A percentile compares a stretch with the other conserved stretches of the same genome.
These are phyloP conservation scores for Graphilbum ipis-grandicollis DNA, from an alignment of 2,329 filamentous ascomycete species.

Conservation along the genomic window DNA sequence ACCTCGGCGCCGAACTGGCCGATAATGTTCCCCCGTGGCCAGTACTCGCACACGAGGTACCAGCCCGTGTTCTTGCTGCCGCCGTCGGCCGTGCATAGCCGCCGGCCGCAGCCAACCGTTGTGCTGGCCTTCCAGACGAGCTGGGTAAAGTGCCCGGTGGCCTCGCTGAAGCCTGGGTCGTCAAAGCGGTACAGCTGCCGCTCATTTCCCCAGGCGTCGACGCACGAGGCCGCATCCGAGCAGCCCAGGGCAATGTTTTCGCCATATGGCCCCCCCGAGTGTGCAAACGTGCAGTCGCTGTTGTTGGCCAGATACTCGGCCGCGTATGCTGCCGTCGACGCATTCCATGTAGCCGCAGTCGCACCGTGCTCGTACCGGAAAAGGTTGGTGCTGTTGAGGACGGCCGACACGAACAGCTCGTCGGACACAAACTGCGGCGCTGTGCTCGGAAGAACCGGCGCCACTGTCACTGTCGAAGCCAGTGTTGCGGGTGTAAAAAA, in stretches of 20 bases:
- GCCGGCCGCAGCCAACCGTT: slow-evolving; percentile 36
- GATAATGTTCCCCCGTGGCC: slow-evolving; percentile 45
- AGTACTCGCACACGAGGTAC: slow-evolving; percentile 57
- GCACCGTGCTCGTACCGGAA: slow-evolving; percentile 49
- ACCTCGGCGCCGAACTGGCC: slow-evolving; percentile 32
- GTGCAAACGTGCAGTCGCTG: slow-evolving; percentile 28
- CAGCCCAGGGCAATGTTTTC: slow-evolving; percentile 62
- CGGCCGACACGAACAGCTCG: slow-evolving; percentile 27
- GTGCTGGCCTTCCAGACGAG: slow-evolving; percentile 51
- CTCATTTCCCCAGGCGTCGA: slow-evolving; percentile 53
- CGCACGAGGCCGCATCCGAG: slow-evolving; percentile 30
- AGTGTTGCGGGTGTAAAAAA: no score
- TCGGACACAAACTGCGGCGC: slow-evolving; percentile 19
- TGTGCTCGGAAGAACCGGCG: slow-evolving; percentile 17
- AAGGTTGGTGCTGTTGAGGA: slow-evolving; percentile 48
- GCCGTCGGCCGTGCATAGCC: slow-evolving; percentile 16
- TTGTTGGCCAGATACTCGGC: slow-evolving; percentile 24
- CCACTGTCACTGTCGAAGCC: slow-evolving; percentile 16
- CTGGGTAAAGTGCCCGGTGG: slow-evolving; percentile 57
- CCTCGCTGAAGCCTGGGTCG: slow-evolving; percentile 34
- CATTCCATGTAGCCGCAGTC: slow-evolving; percentile 43
- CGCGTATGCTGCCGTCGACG: slow-evolving; percentile 39
- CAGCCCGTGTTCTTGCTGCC: slow-evolving; percentile 25
- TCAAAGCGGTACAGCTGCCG: slow-evolving; percentile 39
- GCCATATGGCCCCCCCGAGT: slow-evolving; percentile 47